Evolutionary conservation across 73 alveolate species (phyloP).

Genomic region (Tetrahymena borealis): DNA sequence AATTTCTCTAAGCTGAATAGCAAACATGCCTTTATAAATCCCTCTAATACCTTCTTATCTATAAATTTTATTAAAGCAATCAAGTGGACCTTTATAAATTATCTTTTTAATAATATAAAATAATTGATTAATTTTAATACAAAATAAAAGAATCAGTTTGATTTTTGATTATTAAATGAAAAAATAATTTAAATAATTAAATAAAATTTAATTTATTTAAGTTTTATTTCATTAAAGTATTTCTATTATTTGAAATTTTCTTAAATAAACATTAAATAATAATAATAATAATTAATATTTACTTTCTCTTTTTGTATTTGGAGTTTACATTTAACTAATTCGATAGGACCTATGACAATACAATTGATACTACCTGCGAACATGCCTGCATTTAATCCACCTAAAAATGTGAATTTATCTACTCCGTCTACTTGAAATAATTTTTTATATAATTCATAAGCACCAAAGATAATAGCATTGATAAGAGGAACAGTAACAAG

Average conservation of each 20-base stretch:
- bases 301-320: slow-evolving; percentile 36
- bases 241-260: neutral
- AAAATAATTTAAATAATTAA: too few species aligned
- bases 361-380: slow-evolving; percentile 39
- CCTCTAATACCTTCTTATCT: slow-evolving; percentile 28
- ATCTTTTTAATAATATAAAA: neutral
- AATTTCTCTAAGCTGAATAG: slow-evolving; percentile 18
- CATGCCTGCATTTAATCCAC: slow-evolving; percentile 43
- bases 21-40: slow-evolving; percentile 29
- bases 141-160: too few species aligned
- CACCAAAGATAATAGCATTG: slow-evolving; percentile 48
- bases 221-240: neutral
- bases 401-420: slow-evolving; percentile 4
- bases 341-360: slow-evolving; percentile 43
- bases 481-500: slow-evolving; percentile 44
- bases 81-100: slow-evolving; percentile 22
- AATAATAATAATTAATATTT: too few species aligned
- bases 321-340: slow-evolving; percentile 51
- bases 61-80: slow-evolving; percentile 13
- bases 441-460: slow-evolving; percentile 44
- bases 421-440: neutral
- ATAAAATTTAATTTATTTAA: too few species aligned
- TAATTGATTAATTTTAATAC: too few species aligned
- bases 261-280: neutral
- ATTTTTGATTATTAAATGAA: too few species aligned